Conservation (phyloP, 2,329 filamentous ascomycete species). For the Capronia epimyces region DNA sequence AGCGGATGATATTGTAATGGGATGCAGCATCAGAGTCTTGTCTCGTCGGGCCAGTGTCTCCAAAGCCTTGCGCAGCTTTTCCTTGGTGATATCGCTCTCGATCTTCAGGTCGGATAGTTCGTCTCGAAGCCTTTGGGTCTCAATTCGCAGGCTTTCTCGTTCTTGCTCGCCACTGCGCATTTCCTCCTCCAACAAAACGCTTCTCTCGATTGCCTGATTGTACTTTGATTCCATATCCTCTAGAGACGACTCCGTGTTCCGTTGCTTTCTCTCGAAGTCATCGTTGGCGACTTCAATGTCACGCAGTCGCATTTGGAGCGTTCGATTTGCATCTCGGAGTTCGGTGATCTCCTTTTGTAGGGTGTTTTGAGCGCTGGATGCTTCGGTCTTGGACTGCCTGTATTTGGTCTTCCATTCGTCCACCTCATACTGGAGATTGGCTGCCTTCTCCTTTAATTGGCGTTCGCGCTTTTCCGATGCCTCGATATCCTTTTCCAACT, state of each 20-base stretch:
- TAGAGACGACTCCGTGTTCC: conserved; percentile 89
- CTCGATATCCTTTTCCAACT: conserved; percentile 94
- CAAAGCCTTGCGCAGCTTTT: conserved; percentile 76
- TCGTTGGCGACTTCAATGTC: conserved; percentile 98
- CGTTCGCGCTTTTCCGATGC: conserved; percentile 90
- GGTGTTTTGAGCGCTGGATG: conserved; percentile 72
- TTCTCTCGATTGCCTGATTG: conserved; percentile 86
- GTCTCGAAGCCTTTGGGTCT: conserved; percentile 81
- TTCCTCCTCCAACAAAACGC: conserved; percentile 91
- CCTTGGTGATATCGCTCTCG: conserved; percentile 86
- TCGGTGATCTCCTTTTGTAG: conserved; percentile 95
- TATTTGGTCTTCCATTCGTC: conserved; percentile 99
- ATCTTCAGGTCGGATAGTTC: conserved; percentile 91
- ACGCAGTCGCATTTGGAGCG: conserved; percentile 73
- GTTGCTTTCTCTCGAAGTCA: conserved; percentile 92
- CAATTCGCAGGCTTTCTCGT: conserved; percentile 80
- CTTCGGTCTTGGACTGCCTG: conserved; percentile 87
- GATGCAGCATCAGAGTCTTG: conserved; percentile 48
- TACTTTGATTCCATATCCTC: conserved; percentile 97
- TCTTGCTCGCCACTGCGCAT: conserved; percentile 88
- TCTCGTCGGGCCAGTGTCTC: conserved; percentile 47
- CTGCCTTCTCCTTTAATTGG: conserved; percentile 77
- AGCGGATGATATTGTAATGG: conserved; percentile 30
- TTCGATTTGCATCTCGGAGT: conserved; percentile 76
- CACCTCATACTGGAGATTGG: conserved; percentile 77